These are phyloP conservation scores for Gyrodon lividus DNA, from an alignment of 768 basidiomycete genomes.

Conservation along the genomic window DNA sequence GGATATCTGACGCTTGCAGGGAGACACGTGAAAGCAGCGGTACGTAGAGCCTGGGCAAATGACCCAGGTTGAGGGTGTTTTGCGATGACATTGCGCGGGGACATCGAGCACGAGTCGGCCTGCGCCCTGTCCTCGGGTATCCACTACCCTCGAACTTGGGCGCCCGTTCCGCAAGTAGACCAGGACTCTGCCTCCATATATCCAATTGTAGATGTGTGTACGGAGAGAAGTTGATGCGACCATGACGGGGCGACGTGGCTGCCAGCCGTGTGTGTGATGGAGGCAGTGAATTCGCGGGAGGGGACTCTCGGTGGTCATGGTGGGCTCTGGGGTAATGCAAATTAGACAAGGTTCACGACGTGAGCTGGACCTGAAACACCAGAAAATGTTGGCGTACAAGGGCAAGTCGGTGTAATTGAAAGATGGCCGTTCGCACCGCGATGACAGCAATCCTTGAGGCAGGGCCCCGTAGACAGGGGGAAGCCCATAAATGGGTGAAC, in stretches of 20 bases:
- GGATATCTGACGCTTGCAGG: conserved; percentile 2
- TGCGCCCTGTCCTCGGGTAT: background rate
- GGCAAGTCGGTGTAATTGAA: background rate
- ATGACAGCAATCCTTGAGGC: background rate
- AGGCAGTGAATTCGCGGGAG: background rate
- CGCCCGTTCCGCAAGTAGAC: background rate
- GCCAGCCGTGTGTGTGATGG: background rate
- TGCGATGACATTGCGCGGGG: conserved; percentile 1
- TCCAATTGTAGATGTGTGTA: background rate
- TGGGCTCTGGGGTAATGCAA: conserved; percentile 6
- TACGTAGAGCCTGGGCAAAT: background rate
- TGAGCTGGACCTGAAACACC: background rate
- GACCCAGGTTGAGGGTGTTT: conserved; percentile 23
- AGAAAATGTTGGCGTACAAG: background rate
- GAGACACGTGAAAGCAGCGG: conserved; percentile 7
- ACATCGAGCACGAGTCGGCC: background rate
- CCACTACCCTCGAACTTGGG: background rate
- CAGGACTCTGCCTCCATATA: background rate
- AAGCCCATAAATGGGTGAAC: background rate
- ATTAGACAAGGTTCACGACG: background rate
- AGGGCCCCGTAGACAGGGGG: background rate
- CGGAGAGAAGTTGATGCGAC: background rate
- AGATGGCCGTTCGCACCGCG: background rate
- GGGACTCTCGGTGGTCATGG: background rate
- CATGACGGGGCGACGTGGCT: too few relatives aligned